Evolutionary conservation across 495 filamentous ascomycete genomes (phyloP).

Genomic region (Chlorociboria aeruginascens): DNA sequence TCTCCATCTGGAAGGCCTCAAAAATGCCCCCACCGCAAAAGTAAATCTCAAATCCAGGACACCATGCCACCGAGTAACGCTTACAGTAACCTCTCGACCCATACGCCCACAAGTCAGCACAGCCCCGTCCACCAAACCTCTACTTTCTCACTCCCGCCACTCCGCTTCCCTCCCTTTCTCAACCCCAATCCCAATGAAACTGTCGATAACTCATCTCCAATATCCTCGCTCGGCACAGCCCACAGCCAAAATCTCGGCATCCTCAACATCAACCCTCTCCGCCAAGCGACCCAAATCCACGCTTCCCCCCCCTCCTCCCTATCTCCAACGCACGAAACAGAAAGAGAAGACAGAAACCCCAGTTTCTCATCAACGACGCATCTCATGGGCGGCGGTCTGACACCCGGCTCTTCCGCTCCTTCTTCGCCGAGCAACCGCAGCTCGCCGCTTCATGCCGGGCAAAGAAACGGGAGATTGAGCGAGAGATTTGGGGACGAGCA

Average conservation of each 20-base stretch:
- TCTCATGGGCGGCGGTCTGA: background rate
- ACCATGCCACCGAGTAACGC: constrained; percentile 1
- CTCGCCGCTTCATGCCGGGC: background rate
- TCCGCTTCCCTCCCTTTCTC: background rate
- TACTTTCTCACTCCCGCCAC: background rate
- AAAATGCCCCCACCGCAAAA: constrained; percentile 1
- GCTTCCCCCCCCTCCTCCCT: background rate
- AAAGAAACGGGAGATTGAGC: background rate
- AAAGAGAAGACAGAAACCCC: background rate
- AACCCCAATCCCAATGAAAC: background rate
- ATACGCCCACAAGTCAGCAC: background rate
- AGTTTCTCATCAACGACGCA: background rate
- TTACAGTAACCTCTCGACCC: background rate
- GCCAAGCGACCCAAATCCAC: background rate
- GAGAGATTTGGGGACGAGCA: background rate
- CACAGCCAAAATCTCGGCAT: background rate
- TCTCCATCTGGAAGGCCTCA: background rate
- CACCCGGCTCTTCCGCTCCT: background rate
- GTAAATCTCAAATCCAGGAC: background rate
- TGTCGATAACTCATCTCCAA: no score
- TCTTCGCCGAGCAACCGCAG: background rate
- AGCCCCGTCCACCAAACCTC: background rate
- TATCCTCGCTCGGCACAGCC: background rate
- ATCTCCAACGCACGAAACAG: background rate
- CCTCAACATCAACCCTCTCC: background rate